These are phyloP conservation scores for Sporothrix brunneoviolacea DNA, from an alignment of 2,329 filamentous ascomycete genomes.

Conservation along the genomic window DNA sequence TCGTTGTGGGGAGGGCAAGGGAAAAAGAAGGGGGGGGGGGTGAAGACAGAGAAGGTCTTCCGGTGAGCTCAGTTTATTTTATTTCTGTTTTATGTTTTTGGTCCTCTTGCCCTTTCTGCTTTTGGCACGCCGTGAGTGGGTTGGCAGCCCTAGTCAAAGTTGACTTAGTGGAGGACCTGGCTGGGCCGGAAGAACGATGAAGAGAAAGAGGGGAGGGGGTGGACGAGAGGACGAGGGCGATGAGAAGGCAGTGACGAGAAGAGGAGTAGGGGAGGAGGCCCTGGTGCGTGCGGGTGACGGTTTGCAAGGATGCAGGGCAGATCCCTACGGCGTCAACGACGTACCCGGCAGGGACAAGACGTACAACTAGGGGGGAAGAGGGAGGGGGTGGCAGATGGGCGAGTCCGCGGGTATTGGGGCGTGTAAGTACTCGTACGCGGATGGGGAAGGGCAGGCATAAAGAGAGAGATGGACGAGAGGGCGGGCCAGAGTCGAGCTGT, in stretches of 20 bases:
- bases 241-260: too few relatives aligned
- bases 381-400: too few relatives aligned
- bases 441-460: neutral
- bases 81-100: slow-evolving; percentile 4
- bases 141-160: slow-evolving; percentile 3
- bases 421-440: slow-evolving; percentile 4
- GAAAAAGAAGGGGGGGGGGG: slow-evolving; percentile 3
- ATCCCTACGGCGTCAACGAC: slow-evolving; percentile 1
- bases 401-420: neutral
- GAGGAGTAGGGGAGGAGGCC: too few relatives aligned
- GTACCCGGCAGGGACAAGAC: neutral
- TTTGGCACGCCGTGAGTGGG: neutral
- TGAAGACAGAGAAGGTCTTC: neutral
- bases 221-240: neutral
- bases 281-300: too few relatives aligned
- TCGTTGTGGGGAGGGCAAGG: slow-evolving; percentile 10
- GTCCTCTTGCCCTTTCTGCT: too few relatives aligned
- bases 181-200: too few relatives aligned
- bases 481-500: neutral
- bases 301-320: slow-evolving; percentile 3
- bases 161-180: slow-evolving; percentile 1
- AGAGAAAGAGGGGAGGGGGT: too few relatives aligned
- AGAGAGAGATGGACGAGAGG: neutral
- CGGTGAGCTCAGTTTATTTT: neutral
- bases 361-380: too few relatives aligned